Percentiles rank a stretch among this genome's conserved stretches.
Evolutionary conservation across 2,329 filamentous ascomycete species (phyloP).

Genomic region (Acarospora socialis): DNA sequence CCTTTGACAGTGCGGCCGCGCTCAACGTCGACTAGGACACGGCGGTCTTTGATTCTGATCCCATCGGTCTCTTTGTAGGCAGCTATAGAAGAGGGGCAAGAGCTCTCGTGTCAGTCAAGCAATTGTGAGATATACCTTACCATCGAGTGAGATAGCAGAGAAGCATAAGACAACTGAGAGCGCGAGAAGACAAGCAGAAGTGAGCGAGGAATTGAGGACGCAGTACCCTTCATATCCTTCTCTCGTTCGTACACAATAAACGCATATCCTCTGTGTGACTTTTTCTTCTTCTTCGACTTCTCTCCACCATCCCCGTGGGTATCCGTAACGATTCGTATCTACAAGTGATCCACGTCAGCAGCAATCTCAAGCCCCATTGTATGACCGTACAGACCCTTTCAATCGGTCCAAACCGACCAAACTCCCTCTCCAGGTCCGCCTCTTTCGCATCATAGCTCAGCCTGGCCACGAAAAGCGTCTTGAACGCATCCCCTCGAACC

Average conservation of each 20-base stretch:
- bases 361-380: constrained; percentile 12
- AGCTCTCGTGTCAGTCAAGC: constrained; percentile 50
- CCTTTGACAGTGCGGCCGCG: constrained; percentile 84
- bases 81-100: constrained; percentile 54
- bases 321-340: constrained; percentile 82
- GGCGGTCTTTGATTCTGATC: constrained; percentile 80
- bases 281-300: constrained; percentile 63
- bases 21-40: constrained; percentile 90
- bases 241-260: constrained; percentile 96
- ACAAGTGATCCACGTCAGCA: constrained; percentile 10
- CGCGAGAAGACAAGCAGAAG: too few species aligned
- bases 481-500: constrained; percentile 84
- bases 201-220: constrained; percentile 27
- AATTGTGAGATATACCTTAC: constrained; percentile 14
- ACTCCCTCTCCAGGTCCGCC: constrained; percentile 83
- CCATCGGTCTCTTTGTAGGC: constrained; percentile 81
- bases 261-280: constrained; percentile 77
- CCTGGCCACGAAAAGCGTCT: constrained; percentile 82
- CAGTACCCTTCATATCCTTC: constrained; percentile 97
- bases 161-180: constrained; percentile 8
- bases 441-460: constrained; percentile 81
- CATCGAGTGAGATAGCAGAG: constrained; percentile 23
- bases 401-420: constrained; percentile 84
- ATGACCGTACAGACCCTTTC: constrained; percentile 52
- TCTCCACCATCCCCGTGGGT: constrained; percentile 45